These are phyloP conservation scores for Dryas alaskensis DNA, from an alignment of 306 rosid species.

Conservation along the genomic window DNA sequence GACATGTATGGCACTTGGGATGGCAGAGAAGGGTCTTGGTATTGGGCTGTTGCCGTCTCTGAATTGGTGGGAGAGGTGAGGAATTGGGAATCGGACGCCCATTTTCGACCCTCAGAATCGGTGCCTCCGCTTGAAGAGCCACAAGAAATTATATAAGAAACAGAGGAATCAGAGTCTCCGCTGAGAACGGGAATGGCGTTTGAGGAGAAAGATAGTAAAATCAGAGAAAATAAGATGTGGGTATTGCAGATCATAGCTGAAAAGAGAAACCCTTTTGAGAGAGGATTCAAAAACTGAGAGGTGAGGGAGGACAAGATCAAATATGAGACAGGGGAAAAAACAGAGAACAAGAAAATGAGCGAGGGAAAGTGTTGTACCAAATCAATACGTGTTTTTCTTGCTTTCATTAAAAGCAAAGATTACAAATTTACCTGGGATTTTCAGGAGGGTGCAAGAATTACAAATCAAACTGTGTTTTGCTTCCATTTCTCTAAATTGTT, in stretches of 20 bases:
- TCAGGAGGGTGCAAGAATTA: slow-evolving; percentile 5
- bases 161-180: slow-evolving; percentile 10
- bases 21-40: slow-evolving; percentile 49
- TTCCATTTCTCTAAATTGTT: not conserved
- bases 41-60: slow-evolving; percentile 19
- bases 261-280: not conserved
- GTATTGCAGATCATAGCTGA: slow-evolving; percentile 31
- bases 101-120: slow-evolving; percentile 35
- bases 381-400: too few relatives aligned
- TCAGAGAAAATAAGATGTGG: slow-evolving; percentile 17
- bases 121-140: slow-evolving; percentile 37
- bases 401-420: not conserved
- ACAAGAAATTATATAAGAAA: slow-evolving; percentile 40
- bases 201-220: slow-evolving; percentile 10
- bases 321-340: not conserved
- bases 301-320: not conserved
- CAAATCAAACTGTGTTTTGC: not conserved
- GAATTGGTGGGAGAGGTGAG: slow-evolving; percentile 20
- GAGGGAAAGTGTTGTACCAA: not conserved
- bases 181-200: not conserved
- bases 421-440: not conserved
- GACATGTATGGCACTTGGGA: slow-evolving; percentile 47
- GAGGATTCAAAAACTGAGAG: not conserved
- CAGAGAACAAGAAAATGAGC: not conserved
- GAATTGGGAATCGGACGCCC: slow-evolving; percentile 40